A percentile compares a stretch with the other conserved stretches of the same genome.
phyloP scores from a whole-genome alignment of 106 monocot species.

The Xerophyta viscosa region DNA sequence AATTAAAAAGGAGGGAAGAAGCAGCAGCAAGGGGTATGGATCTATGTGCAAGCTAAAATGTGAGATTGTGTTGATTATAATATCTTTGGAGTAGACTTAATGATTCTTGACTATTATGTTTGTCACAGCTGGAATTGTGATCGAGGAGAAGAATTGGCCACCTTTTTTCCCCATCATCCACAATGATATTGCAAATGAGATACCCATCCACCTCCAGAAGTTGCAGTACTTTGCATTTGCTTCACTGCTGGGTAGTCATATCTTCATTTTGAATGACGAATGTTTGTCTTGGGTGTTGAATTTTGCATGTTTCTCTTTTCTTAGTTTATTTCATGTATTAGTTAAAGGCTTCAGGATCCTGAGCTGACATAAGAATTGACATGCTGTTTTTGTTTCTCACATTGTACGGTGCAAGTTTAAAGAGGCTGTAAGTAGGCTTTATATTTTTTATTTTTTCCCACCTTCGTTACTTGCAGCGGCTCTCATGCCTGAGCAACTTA shows the following conservation, averaged over 20 bases:
- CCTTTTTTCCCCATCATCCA: slow-evolving; percentile 88
- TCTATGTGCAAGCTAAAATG: not conserved
- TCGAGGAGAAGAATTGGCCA: slow-evolving; percentile 90
- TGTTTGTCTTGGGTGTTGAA: too few relatives aligned
- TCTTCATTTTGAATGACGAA: too few relatives aligned
- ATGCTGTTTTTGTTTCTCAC: too few relatives aligned
- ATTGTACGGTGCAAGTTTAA: too few relatives aligned
- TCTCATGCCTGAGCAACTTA: too few relatives aligned
- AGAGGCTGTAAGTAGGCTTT: too few relatives aligned
- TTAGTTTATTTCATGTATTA: too few relatives aligned
- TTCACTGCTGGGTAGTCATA: slow-evolving; percentile 81
- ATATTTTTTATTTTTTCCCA: too few relatives aligned
- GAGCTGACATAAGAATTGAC: too few relatives aligned
- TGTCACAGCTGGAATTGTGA: slow-evolving; percentile 77
- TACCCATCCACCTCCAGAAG: slow-evolving; percentile 76
- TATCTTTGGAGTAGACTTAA: not conserved
- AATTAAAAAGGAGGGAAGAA: slow-evolving; percentile 73
- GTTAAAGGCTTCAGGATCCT: too few relatives aligned
- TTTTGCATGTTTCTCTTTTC: too few relatives aligned
- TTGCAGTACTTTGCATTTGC: slow-evolving; percentile 88
- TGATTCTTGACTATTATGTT: not conserved
- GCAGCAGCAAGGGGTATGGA: slow-evolving; percentile 64
- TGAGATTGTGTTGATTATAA: not conserved
- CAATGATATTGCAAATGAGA: slow-evolving; percentile 85
- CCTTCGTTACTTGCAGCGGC: too few relatives aligned